These are phyloP conservation scores for Dioszegia aurantiaca DNA, from an alignment of 768 basidiomycete species.

Conservation along the genomic window DNA sequence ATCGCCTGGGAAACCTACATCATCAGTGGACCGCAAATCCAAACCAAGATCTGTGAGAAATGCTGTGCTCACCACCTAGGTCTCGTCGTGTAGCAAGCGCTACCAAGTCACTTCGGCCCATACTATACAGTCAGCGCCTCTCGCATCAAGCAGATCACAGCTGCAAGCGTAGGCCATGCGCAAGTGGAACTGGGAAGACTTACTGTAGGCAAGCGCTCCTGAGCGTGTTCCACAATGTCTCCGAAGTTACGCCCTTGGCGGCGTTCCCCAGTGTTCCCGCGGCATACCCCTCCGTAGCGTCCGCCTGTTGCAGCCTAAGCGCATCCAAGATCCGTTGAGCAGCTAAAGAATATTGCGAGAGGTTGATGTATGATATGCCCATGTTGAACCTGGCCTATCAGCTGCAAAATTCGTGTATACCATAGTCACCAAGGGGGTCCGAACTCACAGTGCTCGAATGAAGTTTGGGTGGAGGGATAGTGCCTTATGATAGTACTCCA, in stretches of 20 bases:
- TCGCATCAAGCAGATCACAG: too few relatives aligned
- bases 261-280: slow-evolving; percentile 29
- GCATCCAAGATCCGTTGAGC: slow-evolving; percentile 84
- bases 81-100: slow-evolving; percentile 1
- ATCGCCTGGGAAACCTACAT: slow-evolving; percentile 6
- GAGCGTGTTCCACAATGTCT: slow-evolving; percentile 81
- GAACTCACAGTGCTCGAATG: slow-evolving; percentile 75
- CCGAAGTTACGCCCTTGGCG: slow-evolving; percentile 67
- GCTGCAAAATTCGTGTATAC: not conserved
- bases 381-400: slow-evolving; percentile 70
- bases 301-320: slow-evolving; percentile 80
- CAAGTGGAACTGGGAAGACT: not conserved
- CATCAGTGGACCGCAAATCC: not conserved
- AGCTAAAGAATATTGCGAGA: slow-evolving; percentile 79
- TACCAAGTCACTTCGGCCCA: slow-evolving; percentile 9
- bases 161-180: too few relatives aligned
- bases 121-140: slow-evolving; percentile 5
- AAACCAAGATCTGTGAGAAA: too few relatives aligned
- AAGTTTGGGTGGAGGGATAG: slow-evolving; percentile 91
- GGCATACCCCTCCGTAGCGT: slow-evolving; percentile 58
- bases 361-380: slow-evolving; percentile 85
- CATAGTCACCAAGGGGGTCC: not conserved
- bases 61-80: not conserved
- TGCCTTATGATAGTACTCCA: slow-evolving; percentile 74
- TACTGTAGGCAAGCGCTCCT: slow-evolving; percentile 73